Base-by-base conservation (phyloP, 768 basidiomycete species). In the Mycena crocata region DNA sequence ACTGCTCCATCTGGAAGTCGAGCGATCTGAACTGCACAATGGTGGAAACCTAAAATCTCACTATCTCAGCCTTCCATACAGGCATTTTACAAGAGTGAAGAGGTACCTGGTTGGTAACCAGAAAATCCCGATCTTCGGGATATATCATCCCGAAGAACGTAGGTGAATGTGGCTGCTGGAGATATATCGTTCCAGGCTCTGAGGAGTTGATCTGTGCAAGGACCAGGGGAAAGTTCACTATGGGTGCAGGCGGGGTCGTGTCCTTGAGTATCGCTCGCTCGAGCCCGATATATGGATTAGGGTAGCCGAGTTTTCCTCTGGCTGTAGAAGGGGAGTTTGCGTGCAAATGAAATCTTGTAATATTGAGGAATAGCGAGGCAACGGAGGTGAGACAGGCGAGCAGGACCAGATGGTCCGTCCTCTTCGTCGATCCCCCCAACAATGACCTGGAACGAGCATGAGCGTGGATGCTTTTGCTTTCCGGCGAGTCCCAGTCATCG, bases 1-100 rank as follows among this genome's bases (percentile, higher is more conserved):
- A 32, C 73, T 62, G 44, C 39, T 67, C 66, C 69, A 70, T 70
- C 6, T 44, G 40, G 42, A 52, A 70, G 44, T 70, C 69, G 35
- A 70, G 34, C 1, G 49, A 51, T 2, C 69, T 52, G 46, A 70
- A 70, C 42, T 70, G 69, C 0, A 48, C 50, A n/a, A 70, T 64
- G 19, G 69, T 70, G 5, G 50, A 67, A 13, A 62, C 54, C 66
- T 70, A 24, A 12, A 15, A 42, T 42, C 40, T 23, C 13, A 40
- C n/a, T n/a, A n/a, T 40, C 21, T 10, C 23, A 42, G 40, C 40
- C n/a, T n/a, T n/a, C n/a, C n/a, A n/a, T n/a, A n/a, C n/a, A n/a
- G n/a, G n/a, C n/a, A n/a, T n/a, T n/a, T n/a, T n/a, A n/a, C n/a
- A n/a, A n/a, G n/a, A n/a, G n/a, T n/a, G n/a, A n/a, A n/a, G n/a